Conservation (phyloP, 2,329 filamentous ascomycete species). For the Monosporascus sp. region DNA sequence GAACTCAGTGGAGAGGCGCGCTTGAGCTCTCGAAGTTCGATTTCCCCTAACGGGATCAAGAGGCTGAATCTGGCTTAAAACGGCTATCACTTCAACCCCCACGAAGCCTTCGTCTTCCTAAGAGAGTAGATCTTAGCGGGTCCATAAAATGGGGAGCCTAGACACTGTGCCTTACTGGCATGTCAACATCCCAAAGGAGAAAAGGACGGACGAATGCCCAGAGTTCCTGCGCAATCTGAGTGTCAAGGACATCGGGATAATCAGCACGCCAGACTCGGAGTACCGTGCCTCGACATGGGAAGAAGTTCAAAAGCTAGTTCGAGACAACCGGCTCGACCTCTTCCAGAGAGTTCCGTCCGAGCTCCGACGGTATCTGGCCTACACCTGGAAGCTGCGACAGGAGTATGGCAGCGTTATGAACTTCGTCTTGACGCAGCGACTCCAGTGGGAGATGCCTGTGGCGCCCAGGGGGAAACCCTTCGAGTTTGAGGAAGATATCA, state of each 20-base stretch:
- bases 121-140: too few species aligned
- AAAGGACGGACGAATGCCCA: conserved; percentile 65
- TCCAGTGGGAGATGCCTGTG: conserved; percentile 59
- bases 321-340: conserved; percentile 61
- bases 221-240: conserved; percentile 59
- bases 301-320: conserved; percentile 58
- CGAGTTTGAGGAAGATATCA: conserved; percentile 52
- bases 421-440: conserved; percentile 66
- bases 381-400: conserved; percentile 56
- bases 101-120: too few species aligned
- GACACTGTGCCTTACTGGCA: conserved; percentile 67
- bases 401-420: conserved; percentile 72
- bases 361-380: conserved; percentile 71
- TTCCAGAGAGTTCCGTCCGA: conserved; percentile 76
- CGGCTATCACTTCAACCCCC: too few species aligned
- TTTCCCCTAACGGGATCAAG: too few species aligned
- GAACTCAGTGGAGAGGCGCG: too few species aligned
- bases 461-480: conserved; percentile 34
- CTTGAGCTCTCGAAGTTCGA: too few species aligned
- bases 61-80: too few species aligned
- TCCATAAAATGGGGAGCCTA: conserved; percentile 32
- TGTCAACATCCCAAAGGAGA: conserved; percentile 62
- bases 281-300: conserved; percentile 65
- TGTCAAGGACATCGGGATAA: conserved; percentile 64
- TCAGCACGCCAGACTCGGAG: conserved; percentile 63